These are phyloP conservation scores for Spizellomyces punctatus DNA, from an alignment of 192 early-diverging fungal species.

Conservation along the genomic window DNA sequence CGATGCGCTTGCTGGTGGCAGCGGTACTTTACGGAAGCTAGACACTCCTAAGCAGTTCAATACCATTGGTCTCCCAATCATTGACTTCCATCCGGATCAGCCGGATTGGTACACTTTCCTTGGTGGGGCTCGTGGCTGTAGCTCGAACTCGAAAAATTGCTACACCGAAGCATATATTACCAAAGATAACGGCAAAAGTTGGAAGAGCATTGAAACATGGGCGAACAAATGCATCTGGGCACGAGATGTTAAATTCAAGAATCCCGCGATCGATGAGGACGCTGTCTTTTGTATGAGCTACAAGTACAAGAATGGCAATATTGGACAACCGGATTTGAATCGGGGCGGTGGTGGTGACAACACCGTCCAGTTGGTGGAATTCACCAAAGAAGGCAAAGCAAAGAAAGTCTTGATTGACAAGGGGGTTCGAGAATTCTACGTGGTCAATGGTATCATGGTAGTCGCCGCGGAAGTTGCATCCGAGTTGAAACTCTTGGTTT, in stretches of 20 bases:
- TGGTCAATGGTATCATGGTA: constrained; percentile 79
- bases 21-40: constrained; percentile 38
- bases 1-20: too few relatives aligned
- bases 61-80: constrained; percentile 62
- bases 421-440: constrained; percentile 75
- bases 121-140: constrained; percentile 53
- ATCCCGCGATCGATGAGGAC: constrained; percentile 56
- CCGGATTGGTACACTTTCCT: constrained; percentile 87
- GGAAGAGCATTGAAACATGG: constrained; percentile 76
- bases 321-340: constrained; percentile 56
- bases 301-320: constrained; percentile 62
- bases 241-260: constrained; percentile 53
- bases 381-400: constrained; percentile 51
- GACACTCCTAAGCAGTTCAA: constrained; percentile 12
- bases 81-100: constrained; percentile 89
- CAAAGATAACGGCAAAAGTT: constrained; percentile 69
- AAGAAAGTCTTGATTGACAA: constrained; percentile 59
- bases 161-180: constrained; percentile 76
- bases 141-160: constrained; percentile 38
- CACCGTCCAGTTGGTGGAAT: constrained; percentile 70
- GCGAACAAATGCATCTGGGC: constrained; percentile 83
- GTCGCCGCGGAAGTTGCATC: constrained; percentile 63
- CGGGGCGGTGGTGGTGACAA: constrained; percentile 52
- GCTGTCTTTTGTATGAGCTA: constrained; percentile 75
- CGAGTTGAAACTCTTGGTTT: constrained; percentile 68